Conservation (phyloP, 2,329 filamentous ascomycete species). For the Arthrobotrys pseudoclavata region DNA sequence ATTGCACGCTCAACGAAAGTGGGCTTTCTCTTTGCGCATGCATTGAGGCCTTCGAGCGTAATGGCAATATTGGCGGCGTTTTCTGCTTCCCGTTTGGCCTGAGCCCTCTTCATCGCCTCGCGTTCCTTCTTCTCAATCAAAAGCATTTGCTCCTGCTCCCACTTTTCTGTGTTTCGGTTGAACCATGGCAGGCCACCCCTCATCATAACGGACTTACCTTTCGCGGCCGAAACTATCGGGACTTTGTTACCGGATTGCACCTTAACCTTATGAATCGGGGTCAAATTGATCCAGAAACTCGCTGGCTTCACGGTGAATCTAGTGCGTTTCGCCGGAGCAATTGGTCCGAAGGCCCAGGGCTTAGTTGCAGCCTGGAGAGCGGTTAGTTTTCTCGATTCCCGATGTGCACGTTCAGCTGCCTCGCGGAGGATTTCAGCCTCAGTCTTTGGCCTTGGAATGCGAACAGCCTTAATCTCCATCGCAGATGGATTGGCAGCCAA, state of each 20-base stretch:
- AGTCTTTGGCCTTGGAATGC: neutral
- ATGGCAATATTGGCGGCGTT: neutral
- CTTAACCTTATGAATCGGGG: neutral
- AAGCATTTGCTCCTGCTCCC: neutral
- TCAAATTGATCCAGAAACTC: neutral
- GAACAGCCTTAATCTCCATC: conserved; percentile 17
- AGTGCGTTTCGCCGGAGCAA: neutral
- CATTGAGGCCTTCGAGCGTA: conserved; percentile 3
- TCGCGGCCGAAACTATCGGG: neutral
- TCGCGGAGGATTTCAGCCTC: neutral
- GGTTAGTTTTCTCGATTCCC: too few relatives aligned
- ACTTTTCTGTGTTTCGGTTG: neutral
- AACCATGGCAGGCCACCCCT: conserved; percentile 5
- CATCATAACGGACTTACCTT: neutral
- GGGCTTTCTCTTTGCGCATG: neutral
- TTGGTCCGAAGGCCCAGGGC: neutral
- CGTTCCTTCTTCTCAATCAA: neutral
- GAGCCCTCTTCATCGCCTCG: neutral
- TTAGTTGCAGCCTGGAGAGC: too few relatives aligned
- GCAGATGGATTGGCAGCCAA: neutral
- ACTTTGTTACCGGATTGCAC: neutral
- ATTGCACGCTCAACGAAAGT: conserved; percentile 25
- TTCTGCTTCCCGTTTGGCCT: neutral
- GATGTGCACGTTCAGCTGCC: neutral
- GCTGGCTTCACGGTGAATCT: neutral